Base-by-base conservation (phyloP, 371 early-diverging fungal genomes). In the Mucor velutinosus region DNA sequence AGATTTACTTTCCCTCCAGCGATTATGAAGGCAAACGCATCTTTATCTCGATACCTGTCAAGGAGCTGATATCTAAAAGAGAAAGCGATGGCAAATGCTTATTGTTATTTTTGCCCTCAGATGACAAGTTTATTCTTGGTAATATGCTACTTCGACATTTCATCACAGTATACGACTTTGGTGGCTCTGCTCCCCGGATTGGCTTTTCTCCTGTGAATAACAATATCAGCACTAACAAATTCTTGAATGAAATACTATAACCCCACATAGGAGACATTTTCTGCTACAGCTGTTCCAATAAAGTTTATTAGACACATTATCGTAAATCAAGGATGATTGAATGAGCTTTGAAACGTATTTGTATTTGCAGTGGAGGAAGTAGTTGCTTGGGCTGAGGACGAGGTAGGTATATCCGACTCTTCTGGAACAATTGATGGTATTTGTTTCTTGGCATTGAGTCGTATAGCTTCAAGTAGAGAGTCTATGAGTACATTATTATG, bases 91-190 rank as follows among this genome's bases (percentile, higher is more conserved):
- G 61, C 0, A 41, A 72, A 19, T 79, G 82, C 33, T 41, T 77
- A 7, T 56, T 82, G 4, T 60, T 74, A 30, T 74, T 82, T 59
- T 41, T 70, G 7, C 77, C 76, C 3, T 67, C 71, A 15, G 45
- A 67, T 0, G 60, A 67, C 30, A 74, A 70, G 11, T 74, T 65
- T 25, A 76, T 74, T 12, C 29, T 83, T n/a, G 83, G 83, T 12
- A 80, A 80, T 55, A 75, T 83, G 69, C 55, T 78, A 15, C 57
- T 83, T 11, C 72, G 79, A 32, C 65, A 77, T 35, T 78, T 74
- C 59, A 71, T 77, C 53, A 76, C 80, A 8, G 80, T 80, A 0
- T 83, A 67, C 49, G 80, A 83, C 53, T 83, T 80, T 72, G 80
- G 80, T 25, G 80, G 80, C 25, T 30, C 66, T 5, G 30, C 21